These are phyloP conservation scores for Quercus ilex DNA, from an alignment of 306 rosid genomes.

Conservation along the genomic window DNA sequence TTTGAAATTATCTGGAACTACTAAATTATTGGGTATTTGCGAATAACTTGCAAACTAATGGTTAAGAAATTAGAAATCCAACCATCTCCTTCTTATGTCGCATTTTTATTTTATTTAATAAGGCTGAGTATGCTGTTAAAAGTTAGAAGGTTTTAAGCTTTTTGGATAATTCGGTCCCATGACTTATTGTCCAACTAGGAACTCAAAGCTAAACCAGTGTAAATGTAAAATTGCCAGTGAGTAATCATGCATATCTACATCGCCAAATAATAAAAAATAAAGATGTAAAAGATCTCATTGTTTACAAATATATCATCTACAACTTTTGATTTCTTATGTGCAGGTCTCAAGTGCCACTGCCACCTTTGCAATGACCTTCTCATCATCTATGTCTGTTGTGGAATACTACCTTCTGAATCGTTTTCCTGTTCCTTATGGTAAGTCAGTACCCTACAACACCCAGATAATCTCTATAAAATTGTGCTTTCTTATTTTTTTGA, in stretches of 20 bases:
- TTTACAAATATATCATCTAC: not conserved
- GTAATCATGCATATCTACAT: not conserved
- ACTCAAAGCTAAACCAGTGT: not conserved
- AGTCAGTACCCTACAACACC: not conserved
- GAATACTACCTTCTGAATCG: slow-evolving; percentile 87
- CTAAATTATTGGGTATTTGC: not conserved
- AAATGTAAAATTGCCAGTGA: not conserved
- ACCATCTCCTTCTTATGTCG: too few relatives aligned
- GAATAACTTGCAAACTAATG: not conserved
- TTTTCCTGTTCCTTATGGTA: slow-evolving; percentile 89
- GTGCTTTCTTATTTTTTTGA: not conserved
- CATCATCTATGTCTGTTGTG: slow-evolving; percentile 95
- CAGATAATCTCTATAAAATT: not conserved
- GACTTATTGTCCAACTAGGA: not conserved
- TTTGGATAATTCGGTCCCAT: not conserved
- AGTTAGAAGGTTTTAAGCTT: not conserved
- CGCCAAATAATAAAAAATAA: not conserved
- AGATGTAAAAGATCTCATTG: too few relatives aligned
- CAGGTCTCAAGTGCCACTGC: slow-evolving; percentile 98
- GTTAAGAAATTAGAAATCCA: not conserved
- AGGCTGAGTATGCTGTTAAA: not conserved
- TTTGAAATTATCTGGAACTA: not conserved
- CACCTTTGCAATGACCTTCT: slow-evolving; percentile 90
- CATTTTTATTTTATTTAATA: too few relatives aligned
- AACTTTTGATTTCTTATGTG: slow-evolving; percentile 3